phyloP scores from a whole-genome alignment of 106 monocot genomes.

The Triglochin maritima region DNA sequence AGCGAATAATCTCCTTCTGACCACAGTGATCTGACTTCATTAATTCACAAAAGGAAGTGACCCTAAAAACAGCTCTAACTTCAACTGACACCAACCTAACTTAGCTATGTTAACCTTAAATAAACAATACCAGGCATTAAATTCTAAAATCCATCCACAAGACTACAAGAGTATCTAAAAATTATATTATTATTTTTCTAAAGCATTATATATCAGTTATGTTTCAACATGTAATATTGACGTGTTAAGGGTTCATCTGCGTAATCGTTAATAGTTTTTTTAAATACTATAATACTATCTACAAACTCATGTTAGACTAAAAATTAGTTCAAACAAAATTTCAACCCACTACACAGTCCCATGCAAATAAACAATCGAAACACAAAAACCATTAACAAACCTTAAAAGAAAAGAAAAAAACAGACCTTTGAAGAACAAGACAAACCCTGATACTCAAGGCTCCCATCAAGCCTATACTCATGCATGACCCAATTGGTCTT shows the following conservation, averaged over 20 bases:
- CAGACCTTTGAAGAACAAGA: constrained; percentile 68
- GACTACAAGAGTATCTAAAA: neutral
- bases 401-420: neutral
- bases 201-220: too few relatives aligned
- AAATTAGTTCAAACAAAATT: too few relatives aligned
- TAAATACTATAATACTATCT: too few relatives aligned
- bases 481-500: constrained; percentile 99
- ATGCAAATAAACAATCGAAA: too few relatives aligned
- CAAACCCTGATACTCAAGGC: constrained; percentile 68
- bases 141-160: neutral
- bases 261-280: too few relatives aligned
- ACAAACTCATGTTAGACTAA: too few relatives aligned
- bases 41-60: too few relatives aligned
- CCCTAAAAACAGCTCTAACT: too few relatives aligned
- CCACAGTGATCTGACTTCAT: neutral
- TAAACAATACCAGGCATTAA: neutral
- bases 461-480: constrained; percentile 86
- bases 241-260: too few relatives aligned
- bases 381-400: neutral
- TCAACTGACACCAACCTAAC: too few relatives aligned
- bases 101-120: neutral
- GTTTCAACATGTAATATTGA: too few relatives aligned
- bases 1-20: neutral
- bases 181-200: neutral
- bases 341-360: too few relatives aligned